A percentile compares a stretch with the other conserved stretches of the same genome.
phyloP scores from a whole-genome alignment of 2,329 filamentous ascomycete genomes.

The Karstenula rhodostoma region DNA sequence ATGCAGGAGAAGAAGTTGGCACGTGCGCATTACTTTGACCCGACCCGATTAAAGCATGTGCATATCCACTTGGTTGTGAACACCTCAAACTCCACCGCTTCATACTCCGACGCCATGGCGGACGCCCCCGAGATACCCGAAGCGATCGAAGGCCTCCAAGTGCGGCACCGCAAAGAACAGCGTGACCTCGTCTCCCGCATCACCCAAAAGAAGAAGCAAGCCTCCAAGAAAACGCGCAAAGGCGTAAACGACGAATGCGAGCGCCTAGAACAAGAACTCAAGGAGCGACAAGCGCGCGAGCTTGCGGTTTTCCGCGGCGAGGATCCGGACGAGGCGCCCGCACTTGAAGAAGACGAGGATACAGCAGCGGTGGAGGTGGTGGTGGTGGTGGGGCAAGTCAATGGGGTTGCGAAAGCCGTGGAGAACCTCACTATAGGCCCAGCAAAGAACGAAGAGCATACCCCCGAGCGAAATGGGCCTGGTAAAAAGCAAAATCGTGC shows the following conservation, averaged over 20 bases:
- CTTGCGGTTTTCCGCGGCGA: slow-evolving; percentile 52
- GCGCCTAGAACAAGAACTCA: slow-evolving; percentile 63
- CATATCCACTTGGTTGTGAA: not conserved
- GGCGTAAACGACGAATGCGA: slow-evolving; percentile 70
- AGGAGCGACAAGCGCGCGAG: slow-evolving; percentile 62
- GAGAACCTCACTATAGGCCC: slow-evolving; percentile 27
- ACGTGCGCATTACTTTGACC: not conserved
- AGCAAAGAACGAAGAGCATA: not conserved
- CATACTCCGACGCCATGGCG: slow-evolving; percentile 5
- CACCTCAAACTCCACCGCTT: not conserved
- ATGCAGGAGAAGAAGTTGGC: not conserved
- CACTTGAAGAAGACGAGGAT: slow-evolving; percentile 21
- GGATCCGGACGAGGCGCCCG: slow-evolving; percentile 5
- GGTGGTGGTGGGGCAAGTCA: slow-evolving; percentile 17
- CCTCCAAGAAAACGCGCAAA: slow-evolving; percentile 79
- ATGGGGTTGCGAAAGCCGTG: slow-evolving; percentile 25
- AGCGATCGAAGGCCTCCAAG: slow-evolving; percentile 76
- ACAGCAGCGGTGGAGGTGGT: slow-evolving; percentile 21
- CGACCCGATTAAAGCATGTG: not conserved
- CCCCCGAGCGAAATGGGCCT: slow-evolving; percentile 20
- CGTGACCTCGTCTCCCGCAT: slow-evolving; percentile 84
- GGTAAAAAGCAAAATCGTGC: slow-evolving; percentile 85
- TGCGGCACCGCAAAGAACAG: slow-evolving; percentile 86
- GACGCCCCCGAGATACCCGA: slow-evolving; percentile 31
- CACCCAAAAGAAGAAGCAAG: slow-evolving; percentile 96